Evolutionary conservation across 2,329 filamentous ascomycete species (phyloP), one percentile per base, ranked within the genome.

Genomic region (Alternaria brassicicola): DNA sequence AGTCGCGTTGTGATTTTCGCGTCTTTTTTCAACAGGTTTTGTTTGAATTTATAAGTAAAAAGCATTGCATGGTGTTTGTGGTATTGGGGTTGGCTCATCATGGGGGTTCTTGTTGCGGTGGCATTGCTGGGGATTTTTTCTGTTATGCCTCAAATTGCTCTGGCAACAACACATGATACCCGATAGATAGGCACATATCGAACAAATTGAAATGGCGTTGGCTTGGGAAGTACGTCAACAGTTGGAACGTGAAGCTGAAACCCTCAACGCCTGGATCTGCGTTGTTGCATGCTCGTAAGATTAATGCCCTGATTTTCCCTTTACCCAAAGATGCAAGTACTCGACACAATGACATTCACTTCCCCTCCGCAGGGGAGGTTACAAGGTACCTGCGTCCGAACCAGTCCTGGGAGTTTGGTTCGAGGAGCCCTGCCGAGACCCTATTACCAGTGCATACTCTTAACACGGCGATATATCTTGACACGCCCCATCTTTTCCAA

Each of bases 121-220:
- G 19, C 10, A 51, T 39, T 36, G 21, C 36, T 19, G 26, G 15
- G 15, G 36, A 2, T 45, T 6, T 52, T 36, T 36, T 23, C 28
- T 39, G 3, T 2, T 17, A 9, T 12, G 10, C 23, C 15, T 35
- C 36, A 56, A 33, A 56, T 30, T 56, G 46, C 31, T 35, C 25
- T 25, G 38, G 38, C 47, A 56, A 30, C 30, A 39, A 36, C 46
- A 49, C 28, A 52, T 55, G 58, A 63, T 59, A 58, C 57, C 57
- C 55, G 35, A 52, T 58, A 61, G 49, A 59, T 28, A 47, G 43
- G 38, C 38, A 58, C 25, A 46, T 42, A 42, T 28, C 33, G 19
- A 41, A 28, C 45, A 53, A 58, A 43, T 49, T 52, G 21, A 54
- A 48, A 42, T 26, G 33, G 55, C 30, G 43, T 49, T 56, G 30